Base-by-base conservation (phyloP, 371 early-diverging fungal species). In the Nosema muscidifuracis region DNA sequence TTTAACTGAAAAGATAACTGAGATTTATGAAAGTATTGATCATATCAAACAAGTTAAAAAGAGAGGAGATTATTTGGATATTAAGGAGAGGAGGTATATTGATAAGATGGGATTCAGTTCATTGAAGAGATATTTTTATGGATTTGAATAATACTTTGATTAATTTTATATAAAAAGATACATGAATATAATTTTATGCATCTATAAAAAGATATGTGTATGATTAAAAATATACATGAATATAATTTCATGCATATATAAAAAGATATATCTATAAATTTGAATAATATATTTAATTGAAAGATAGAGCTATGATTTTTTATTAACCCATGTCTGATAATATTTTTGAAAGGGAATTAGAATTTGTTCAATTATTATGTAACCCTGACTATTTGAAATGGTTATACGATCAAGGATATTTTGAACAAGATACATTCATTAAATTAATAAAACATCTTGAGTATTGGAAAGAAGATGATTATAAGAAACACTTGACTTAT, bases 321-420 rank as follows among this genome's bases (percentile, higher is more conserved):
- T n/a, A n/a, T n/a, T n/a, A n/a, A 6, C 70, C 70, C 51, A 70
- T 70, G 70, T n/a, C 50, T 12, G 58, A 51, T 20, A 47, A 43
- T 2, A 65, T 66, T 20, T 84, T 84, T 73, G 73, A 71, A 63
- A 73, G 74, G 47, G 84, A 84, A 44, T 50, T 82, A 18, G 84
- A 84, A 70, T 84, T 82, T 65, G 72, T 82, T 24, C 82, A 84
- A 71, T 65, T 73, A 20, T 67, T 84, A n/a, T 79, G 81, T 63
- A 84, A 84, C 65, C 80, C 80, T n/a, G 75, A 81, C 12, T 84
- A 82, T 58, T 43, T 84, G 22, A 68, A 72, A 51, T 76, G 78
- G 71, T 65, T 84, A 30, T 67, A 75, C 70, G 68, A 79, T 33
- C 62, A 78, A 53, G 75, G 76, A 16, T 81, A 79, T 47, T 82